A percentile compares a stretch with the other conserved stretches of the same genome.
phyloP scores from a whole-genome alignment of 2,329 filamentous ascomycete species.

The Exophiala sp. region DNA sequence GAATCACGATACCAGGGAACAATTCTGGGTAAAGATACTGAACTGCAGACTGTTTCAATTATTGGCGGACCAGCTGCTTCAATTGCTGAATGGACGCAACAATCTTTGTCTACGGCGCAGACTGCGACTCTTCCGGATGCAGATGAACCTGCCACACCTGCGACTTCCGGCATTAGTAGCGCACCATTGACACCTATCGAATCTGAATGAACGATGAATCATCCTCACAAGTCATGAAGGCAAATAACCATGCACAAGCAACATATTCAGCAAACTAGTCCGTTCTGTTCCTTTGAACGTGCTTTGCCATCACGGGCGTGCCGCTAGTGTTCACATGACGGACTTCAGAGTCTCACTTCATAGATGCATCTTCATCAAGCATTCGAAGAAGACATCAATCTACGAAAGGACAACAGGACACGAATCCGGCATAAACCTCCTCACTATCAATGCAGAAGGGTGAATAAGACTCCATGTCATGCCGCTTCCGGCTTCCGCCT shows the following conservation, averaged over 20 bases:
- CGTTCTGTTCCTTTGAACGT: too few relatives aligned
- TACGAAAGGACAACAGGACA: too few relatives aligned
- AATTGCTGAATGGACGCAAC: slow-evolving; percentile 60
- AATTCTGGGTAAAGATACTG: slow-evolving; percentile 69
- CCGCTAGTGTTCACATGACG: too few relatives aligned
- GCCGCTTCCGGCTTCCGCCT: too few relatives aligned
- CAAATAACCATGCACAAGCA: too few relatives aligned
- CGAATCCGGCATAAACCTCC: too few relatives aligned
- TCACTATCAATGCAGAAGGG: too few relatives aligned
- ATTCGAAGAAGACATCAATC: too few relatives aligned
- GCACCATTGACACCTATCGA: slow-evolving; percentile 21
- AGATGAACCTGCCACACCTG: slow-evolving; percentile 18
- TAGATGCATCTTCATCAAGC: not conserved
- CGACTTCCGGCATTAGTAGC: slow-evolving; percentile 25
- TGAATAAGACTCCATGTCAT: too few relatives aligned
- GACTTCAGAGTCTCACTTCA: too few relatives aligned
- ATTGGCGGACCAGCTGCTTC: slow-evolving; percentile 71
- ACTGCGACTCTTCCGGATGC: slow-evolving; percentile 3
- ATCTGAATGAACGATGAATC: slow-evolving; percentile 6
- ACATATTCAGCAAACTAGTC: too few relatives aligned
- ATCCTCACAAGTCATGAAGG: not conserved
- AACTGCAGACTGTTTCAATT: slow-evolving; percentile 69
- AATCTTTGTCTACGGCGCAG: slow-evolving; percentile 6
- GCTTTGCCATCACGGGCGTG: too few relatives aligned
- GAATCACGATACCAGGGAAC: slow-evolving; percentile 84